Conservation (phyloP, 1,139 yeast genomes). For the Wickerhamiella infanticola region DNA sequence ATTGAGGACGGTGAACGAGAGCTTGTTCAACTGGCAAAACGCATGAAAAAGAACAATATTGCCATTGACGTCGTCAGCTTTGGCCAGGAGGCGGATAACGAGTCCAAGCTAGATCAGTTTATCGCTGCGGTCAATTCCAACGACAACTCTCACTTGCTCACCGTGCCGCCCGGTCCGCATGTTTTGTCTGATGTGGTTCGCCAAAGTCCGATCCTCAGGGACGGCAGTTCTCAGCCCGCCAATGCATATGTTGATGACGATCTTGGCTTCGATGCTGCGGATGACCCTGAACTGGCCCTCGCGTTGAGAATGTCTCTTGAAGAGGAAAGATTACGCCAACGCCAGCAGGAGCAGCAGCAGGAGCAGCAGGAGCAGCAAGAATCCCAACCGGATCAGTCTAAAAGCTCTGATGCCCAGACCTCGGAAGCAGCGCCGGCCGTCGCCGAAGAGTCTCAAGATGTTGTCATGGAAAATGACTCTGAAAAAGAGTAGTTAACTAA, state of each 20-base stretch:
- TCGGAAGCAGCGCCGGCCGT: background rate
- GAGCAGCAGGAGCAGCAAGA: background rate
- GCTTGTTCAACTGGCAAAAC: constrained; percentile 73
- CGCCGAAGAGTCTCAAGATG: background rate
- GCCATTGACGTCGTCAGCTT: constrained; percentile 84
- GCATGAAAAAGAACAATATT: constrained; percentile 83
- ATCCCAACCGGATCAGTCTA: background rate
- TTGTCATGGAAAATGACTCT: background rate
- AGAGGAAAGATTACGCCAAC: constrained; percentile 69
- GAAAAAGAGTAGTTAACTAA: background rate
- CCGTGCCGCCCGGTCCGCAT: constrained; percentile 79
- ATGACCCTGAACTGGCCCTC: constrained; percentile 94
- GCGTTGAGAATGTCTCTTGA: constrained; percentile 77
- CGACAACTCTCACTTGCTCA: constrained; percentile 69
- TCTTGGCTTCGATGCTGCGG: constrained; percentile 68
- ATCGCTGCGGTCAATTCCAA: constrained; percentile 44
- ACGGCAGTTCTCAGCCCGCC: constrained; percentile 31
- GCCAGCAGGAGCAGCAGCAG: constrained; percentile 21
- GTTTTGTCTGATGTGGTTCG: constrained; percentile 61
- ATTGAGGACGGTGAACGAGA: constrained; percentile 55
- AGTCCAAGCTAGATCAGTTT: constrained; percentile 68
- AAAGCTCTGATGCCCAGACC: background rate
- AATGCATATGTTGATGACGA: constrained; percentile 33
- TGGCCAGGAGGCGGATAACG: constrained; percentile 74
- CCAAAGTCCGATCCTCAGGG: constrained; percentile 46